Evolutionary conservation across 2,329 filamentous ascomycete species (phyloP), one percentile per base, ranked within the genome.

Genomic region (Teratosphaeria epicoccoides): DNA sequence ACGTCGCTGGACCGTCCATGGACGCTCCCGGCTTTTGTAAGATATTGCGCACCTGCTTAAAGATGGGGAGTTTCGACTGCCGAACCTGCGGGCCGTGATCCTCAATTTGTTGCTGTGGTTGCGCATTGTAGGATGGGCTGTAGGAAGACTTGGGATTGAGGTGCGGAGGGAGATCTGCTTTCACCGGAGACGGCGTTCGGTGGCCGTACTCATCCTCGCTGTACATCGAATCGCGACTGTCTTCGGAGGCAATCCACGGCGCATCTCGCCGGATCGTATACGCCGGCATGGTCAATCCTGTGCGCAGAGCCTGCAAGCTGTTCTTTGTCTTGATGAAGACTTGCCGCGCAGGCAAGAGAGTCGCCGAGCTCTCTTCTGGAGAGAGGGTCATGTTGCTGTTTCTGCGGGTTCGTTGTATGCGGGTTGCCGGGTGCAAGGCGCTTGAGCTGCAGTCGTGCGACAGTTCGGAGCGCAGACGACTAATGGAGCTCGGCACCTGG

Each of bases 241-340:
- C 25, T 12, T 22, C 46, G 3, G 29, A 28, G 11, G 33, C 37
- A 33, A 57, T 52, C 69, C 46, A 62, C 23, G 62, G 62, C 26
- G 58, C 50, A 49, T 66, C 58, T 33, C 59, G 51, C 44, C 61
- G 59, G 47, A 66, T 64, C 56, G 64, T 62, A 68, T 71, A 57
- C 58, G 68, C 54, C 63, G 71, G 61, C 66, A 69, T 55, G 60
- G 68, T 59, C 61, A 67, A 37, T 5, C 54, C 54, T 6, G 49
- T 51, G 6, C 54, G 44, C 49, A 51, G 9, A 6, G 54, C 48
- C 46, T 56, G 54, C 5, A 52, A 56, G 17, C 48, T 46, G 23
- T 47, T 49, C 28, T 51, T 54, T 45, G 53, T 53, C 20, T 51
- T 53, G 46, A 56, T 51, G 33, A 43, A 49, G 17, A 56, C 52